Conservation (phyloP, 2,329 filamentous ascomycete genomes). For the Colletotrichum karsti region DNA sequence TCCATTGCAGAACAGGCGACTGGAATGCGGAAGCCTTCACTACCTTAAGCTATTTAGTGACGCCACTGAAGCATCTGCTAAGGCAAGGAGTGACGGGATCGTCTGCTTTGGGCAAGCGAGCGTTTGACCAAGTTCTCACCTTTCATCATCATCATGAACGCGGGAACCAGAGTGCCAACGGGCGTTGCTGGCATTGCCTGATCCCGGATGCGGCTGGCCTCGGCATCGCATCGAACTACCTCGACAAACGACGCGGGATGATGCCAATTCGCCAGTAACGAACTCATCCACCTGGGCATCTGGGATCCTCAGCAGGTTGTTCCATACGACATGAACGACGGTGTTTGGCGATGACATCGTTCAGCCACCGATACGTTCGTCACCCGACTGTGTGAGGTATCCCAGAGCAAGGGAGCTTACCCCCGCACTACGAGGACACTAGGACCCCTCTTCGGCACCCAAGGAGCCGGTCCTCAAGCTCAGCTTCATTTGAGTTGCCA, state of each 20-base stretch:
- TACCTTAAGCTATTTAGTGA: not conserved
- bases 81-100: not conserved
- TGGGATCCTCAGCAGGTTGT: not conserved
- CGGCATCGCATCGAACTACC: constrained; percentile 15
- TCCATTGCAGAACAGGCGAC: not conserved
- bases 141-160: constrained; percentile 7
- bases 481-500: not conserved
- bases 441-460: not conserved
- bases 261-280: not conserved
- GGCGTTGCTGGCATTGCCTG: constrained; percentile 8
- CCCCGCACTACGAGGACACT: not conserved
- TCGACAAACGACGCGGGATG: not conserved
- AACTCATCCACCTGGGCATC: not conserved
- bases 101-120: not conserved
- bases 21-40: not conserved
- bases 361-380: not conserved
- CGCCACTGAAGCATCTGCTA: not conserved
- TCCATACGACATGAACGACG: not conserved
- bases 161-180: not conserved
- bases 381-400: too few relatives aligned
- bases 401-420: not conserved
- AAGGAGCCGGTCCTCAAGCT: not conserved
- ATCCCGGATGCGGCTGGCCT: constrained; percentile 13
- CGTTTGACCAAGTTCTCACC: not conserved
- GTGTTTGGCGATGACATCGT: constrained; percentile 3